Percentiles rank a stretch among this genome's conserved stretches.
These are phyloP conservation scores for Nemania sp. DNA, from an alignment of 2,329 filamentous ascomycete genomes.

Conservation along the genomic window DNA sequence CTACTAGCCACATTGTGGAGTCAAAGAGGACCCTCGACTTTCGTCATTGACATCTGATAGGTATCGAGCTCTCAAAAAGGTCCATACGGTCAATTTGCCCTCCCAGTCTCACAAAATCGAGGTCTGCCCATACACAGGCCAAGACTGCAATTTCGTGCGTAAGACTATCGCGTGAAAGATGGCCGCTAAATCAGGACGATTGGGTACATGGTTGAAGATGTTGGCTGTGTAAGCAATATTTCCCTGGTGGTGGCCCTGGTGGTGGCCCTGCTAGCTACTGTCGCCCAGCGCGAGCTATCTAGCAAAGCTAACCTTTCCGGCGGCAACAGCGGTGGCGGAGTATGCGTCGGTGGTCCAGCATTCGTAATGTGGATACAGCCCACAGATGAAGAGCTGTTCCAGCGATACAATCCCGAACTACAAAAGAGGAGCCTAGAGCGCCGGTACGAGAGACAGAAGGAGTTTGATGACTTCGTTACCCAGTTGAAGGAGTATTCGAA, in stretches of 20 bases:
- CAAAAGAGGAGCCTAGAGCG: slow-evolving; percentile 87
- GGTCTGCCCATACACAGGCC: not conserved
- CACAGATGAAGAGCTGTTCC: slow-evolving; percentile 90
- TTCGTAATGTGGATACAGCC: slow-evolving; percentile 84
- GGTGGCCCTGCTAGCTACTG: slow-evolving; percentile 22
- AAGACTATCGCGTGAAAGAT: slow-evolving; percentile 43
- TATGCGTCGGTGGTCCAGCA: slow-evolving; percentile 87
- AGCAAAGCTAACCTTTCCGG: slow-evolving; percentile 17
- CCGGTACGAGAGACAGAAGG: slow-evolving; percentile 79
- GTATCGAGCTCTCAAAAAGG: slow-evolving; percentile 16
- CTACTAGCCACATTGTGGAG: slow-evolving; percentile 11
- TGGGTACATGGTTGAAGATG: slow-evolving; percentile 76
- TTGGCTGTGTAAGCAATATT: slow-evolving; percentile 68
- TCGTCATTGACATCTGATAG: slow-evolving; percentile 43
- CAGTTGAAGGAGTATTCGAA: slow-evolving; percentile 90
- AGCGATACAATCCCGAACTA: slow-evolving; percentile 94
- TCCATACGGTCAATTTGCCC: not conserved
- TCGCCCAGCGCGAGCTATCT: slow-evolving; percentile 4
- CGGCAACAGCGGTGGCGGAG: slow-evolving; percentile 33
- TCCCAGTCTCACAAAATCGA: not conserved
- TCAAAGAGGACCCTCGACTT: slow-evolving; percentile 38
- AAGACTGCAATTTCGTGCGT: not conserved
- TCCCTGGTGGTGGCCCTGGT: too few species aligned
- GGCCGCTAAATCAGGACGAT: slow-evolving; percentile 64
- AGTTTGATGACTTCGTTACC: slow-evolving; percentile 89